Conservation (phyloP, 208 protist genomes). For the Trypanosoma grayi region DNA sequence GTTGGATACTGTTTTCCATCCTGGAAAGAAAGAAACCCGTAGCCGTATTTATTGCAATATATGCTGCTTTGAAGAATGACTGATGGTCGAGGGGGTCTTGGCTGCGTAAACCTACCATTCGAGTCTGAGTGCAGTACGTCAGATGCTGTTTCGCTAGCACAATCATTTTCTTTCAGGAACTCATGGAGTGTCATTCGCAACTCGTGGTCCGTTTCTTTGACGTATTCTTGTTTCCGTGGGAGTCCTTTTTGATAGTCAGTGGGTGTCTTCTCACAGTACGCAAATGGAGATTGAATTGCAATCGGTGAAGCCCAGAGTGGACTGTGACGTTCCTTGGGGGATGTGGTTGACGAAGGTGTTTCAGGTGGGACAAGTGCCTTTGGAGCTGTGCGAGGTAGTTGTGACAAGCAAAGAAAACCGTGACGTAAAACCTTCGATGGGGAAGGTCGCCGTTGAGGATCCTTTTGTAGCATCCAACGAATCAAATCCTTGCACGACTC, state of each 20-base stretch:
- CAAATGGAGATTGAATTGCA: conserved; percentile 17
- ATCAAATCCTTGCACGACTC: conserved; percentile 83
- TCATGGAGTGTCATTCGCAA: conserved; percentile 16
- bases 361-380: conserved; percentile 18
- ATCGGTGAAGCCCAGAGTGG: conserved; percentile 25
- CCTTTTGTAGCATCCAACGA: conserved; percentile 54
- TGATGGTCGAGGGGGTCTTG: conserved; percentile 31
- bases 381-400: conserved; percentile 1
- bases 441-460: conserved; percentile 64
- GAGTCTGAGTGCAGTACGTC: background rate
- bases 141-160: conserved; percentile 2
- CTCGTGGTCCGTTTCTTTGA: conserved; percentile 8
- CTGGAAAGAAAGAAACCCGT: conserved; percentile 34
- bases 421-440: conserved; percentile 42
- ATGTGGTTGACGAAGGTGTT: background rate
- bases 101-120: background rate
- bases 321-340: conserved; percentile 17
- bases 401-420: conserved; percentile 14
- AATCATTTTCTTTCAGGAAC: conserved; percentile 24
- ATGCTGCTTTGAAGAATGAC: conserved; percentile 33
- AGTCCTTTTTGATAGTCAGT: background rate
- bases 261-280: background rate
- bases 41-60: conserved; percentile 50
- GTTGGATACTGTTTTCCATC: conserved; percentile 17
- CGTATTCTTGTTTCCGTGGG: background rate